These are phyloP conservation scores for Trichomonascaceae sp. DNA, from an alignment of 1,139 yeast species.

Conservation along the genomic window DNA sequence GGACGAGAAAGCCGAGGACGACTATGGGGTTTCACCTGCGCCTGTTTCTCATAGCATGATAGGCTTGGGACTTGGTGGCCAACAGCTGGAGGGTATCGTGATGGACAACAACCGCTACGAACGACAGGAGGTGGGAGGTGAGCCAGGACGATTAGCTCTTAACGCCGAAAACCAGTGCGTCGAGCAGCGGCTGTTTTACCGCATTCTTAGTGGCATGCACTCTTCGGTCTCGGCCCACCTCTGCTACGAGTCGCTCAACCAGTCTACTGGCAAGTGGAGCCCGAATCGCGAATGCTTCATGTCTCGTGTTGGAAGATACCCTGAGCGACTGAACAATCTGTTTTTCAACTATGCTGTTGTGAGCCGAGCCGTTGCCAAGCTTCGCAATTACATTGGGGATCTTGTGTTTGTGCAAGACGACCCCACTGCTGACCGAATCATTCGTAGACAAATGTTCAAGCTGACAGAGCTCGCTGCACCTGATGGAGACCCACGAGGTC, in stretches of 20 bases:
- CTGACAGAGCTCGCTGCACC: slow-evolving; percentile 28
- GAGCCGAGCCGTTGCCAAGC: slow-evolving; percentile 65
- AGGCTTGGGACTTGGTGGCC: slow-evolving; percentile 8
- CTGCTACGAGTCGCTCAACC: slow-evolving; percentile 69
- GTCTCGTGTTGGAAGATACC: slow-evolving; percentile 79
- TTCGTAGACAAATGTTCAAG: slow-evolving; percentile 27
- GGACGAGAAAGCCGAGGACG: slow-evolving; percentile 12
- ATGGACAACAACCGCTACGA: slow-evolving; percentile 14
- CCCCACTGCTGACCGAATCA: slow-evolving; percentile 35
- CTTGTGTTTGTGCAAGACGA: slow-evolving; percentile 37
- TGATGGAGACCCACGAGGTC: slow-evolving; percentile 2
- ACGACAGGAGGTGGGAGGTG: slow-evolving; percentile 21
- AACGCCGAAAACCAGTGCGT: slow-evolving; percentile 43
- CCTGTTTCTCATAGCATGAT: slow-evolving; percentile 1
- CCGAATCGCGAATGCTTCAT: slow-evolving; percentile 75
- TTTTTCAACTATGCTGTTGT: slow-evolving; percentile 89
- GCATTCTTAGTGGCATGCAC: slow-evolving; percentile 87
- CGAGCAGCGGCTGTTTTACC: slow-evolving; percentile 79
- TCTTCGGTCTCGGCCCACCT: slow-evolving; percentile 91
- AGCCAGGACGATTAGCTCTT: slow-evolving; percentile 17
- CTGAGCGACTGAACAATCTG: slow-evolving; percentile 79
- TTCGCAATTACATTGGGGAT: slow-evolving; percentile 35
- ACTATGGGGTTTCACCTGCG: slow-evolving; percentile 2
- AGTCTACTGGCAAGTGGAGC: slow-evolving; percentile 64
- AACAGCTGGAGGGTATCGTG: slow-evolving; percentile 12